A percentile compares a stretch with the other conserved stretches of the same genome.
Evolutionary conservation across 495 filamentous ascomycete genomes (phyloP).

Genomic region (Penicillium salamii): DNA sequence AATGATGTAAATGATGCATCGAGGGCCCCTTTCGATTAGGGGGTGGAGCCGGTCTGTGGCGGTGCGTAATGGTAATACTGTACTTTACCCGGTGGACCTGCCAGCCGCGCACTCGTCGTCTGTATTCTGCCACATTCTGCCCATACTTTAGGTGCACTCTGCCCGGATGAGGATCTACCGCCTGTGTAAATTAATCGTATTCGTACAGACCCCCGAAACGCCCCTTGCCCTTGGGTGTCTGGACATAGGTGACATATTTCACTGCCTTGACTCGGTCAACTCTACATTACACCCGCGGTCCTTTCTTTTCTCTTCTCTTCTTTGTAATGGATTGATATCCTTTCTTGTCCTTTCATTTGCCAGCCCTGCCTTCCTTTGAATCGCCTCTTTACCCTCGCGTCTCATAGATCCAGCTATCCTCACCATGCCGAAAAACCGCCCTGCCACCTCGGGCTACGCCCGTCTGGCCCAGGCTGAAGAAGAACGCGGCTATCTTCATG

Average conservation of each 20-base stretch:
- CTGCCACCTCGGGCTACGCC: constrained; percentile 86
- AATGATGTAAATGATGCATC: not conserved
- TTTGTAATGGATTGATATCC: constrained; percentile 23
- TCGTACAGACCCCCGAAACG: not conserved
- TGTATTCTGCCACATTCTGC: constrained; percentile 5
- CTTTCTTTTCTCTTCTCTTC: constrained; percentile 4
- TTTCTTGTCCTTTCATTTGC: constrained; percentile 17
- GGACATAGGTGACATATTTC: constrained; percentile 24
- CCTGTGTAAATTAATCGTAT: constrained; percentile 20
- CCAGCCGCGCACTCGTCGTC: not conserved
- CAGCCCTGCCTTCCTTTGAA: constrained; percentile 7
- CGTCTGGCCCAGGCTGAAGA: constrained; percentile 89
- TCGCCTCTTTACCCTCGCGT: constrained; percentile 8
- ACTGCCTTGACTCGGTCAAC: constrained; percentile 10
- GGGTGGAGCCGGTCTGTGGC: constrained; percentile 23
- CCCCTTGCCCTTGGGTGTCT: constrained; percentile 18
- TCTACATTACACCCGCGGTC: constrained; percentile 6
- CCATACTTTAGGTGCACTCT: not conserved
- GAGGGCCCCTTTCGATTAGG: constrained; percentile 23
- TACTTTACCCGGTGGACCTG: not conserved
- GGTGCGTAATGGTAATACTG: constrained; percentile 25
- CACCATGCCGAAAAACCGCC: constrained; percentile 56
- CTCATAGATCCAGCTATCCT: constrained; percentile 12
- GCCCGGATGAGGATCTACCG: not conserved
- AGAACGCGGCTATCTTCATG: constrained; percentile 52